These are phyloP conservation scores for Colletotrichum sp. DNA, from an alignment of 2,329 filamentous ascomycete species.

Conservation along the genomic window DNA sequence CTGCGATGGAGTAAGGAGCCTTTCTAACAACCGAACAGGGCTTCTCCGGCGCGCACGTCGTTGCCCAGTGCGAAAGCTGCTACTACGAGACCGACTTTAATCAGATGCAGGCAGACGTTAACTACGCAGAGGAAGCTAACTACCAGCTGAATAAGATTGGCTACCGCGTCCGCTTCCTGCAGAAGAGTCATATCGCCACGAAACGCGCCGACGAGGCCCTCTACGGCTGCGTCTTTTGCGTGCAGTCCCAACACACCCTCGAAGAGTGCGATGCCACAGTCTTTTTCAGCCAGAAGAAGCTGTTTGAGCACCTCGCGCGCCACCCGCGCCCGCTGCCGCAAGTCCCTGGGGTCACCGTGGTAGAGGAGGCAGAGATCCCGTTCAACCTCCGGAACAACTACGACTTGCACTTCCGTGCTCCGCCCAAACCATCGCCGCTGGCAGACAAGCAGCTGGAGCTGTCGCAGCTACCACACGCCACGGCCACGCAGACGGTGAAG, in stretches of 20 bases:
- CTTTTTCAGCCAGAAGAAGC: conserved; percentile 57
- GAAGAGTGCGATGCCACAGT: conserved; percentile 62
- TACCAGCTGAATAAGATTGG: conserved; percentile 49
- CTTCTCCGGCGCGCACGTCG: conserved; percentile 42
- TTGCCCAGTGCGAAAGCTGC: conserved; percentile 59
- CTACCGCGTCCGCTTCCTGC: conserved; percentile 60
- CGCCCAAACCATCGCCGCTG: conserved; percentile 45
- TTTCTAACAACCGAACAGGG: conserved; percentile 32
- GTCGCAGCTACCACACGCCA: conserved; percentile 45
- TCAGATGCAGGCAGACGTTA: conserved; percentile 56
- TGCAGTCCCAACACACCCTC: conserved; percentile 51
- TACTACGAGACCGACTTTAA: conserved; percentile 59
- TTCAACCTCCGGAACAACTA: conserved; percentile 51
- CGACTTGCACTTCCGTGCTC: conserved; percentile 53
- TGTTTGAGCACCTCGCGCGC: conserved; percentile 58
- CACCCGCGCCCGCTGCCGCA: conserved; percentile 58
- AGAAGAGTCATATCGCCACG: conserved; percentile 59
- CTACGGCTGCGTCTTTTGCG: conserved; percentile 61
- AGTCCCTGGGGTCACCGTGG: conserved; percentile 52
- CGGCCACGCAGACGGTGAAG: conserved; percentile 52
- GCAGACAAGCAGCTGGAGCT: conserved; percentile 45
- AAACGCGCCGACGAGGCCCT: conserved; percentile 56
- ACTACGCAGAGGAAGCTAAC: conserved; percentile 53
- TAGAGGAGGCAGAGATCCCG: conserved; percentile 49
- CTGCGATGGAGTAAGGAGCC: background rate